Evolutionary conservation across 2,329 filamentous ascomycete genomes (phyloP).

Genomic region (Alternaria arbusti): DNA sequence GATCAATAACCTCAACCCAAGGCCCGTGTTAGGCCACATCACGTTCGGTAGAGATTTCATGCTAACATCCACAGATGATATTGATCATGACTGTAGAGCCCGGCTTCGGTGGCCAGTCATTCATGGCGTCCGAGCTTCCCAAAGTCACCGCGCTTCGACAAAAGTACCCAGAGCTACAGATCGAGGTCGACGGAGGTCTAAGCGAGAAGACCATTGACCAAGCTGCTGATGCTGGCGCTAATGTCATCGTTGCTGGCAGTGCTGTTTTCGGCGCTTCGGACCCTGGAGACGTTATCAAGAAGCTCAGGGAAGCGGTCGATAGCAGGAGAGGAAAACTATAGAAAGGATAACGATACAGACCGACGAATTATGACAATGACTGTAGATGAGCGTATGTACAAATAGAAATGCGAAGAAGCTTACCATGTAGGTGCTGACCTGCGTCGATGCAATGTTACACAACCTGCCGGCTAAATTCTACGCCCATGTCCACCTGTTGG

Average conservation of each 20-base stretch:
- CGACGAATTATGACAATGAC: not conserved
- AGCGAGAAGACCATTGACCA: constrained; percentile 89
- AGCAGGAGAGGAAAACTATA: constrained; percentile 54
- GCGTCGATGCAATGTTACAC: constrained; percentile 11
- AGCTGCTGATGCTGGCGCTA: constrained; percentile 92
- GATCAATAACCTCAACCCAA: constrained; percentile 13
- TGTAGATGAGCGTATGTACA: not conserved
- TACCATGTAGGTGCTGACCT: constrained; percentile 11
- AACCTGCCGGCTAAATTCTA: constrained; percentile 3
- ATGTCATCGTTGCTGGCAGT: constrained; percentile 96
- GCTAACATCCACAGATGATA: constrained; percentile 74
- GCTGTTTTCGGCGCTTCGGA: constrained; percentile 94
- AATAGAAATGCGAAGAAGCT: not conserved
- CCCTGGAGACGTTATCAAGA: constrained; percentile 83
- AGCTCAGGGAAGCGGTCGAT: constrained; percentile 81
- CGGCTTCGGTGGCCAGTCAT: constrained; percentile 97
- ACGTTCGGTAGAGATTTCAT: not conserved
- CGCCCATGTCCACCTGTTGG: not conserved
- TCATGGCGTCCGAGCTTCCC: constrained; percentile 94
- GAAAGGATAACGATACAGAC: not conserved
- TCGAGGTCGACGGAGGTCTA: constrained; percentile 94
- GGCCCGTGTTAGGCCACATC: constrained; percentile 5
- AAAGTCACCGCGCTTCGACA: constrained; percentile 86
- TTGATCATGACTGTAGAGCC: constrained; percentile 98
- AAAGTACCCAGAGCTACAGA: constrained; percentile 90